Evolutionary conservation across 2,329 filamentous ascomycete genomes (phyloP).

Genomic region (Cephalotrichum gorgonifer): DNA sequence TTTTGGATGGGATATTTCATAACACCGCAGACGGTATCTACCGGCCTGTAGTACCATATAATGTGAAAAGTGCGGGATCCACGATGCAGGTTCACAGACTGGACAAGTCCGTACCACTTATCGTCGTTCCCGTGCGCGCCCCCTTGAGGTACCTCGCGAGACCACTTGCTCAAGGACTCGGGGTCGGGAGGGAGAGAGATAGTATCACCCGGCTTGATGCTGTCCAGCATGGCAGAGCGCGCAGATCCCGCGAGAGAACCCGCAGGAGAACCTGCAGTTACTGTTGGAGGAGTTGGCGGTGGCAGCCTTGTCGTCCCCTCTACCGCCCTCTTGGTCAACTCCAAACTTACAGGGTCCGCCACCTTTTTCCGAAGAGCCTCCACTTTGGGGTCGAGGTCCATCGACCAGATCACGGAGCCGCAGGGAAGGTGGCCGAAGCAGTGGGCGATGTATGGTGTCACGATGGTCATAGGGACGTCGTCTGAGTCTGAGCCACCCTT

Average conservation of each 20-base stretch:
- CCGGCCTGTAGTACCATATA: conserved; percentile 63
- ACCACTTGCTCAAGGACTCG: conserved; percentile 39
- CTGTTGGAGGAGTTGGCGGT: conserved; percentile 8
- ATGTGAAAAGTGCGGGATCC: conserved; percentile 44
- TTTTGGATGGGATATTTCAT: conserved; percentile 60
- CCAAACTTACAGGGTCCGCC: conserved; percentile 16
- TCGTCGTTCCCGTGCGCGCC: conserved; percentile 27
- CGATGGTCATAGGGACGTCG: conserved; percentile 42
- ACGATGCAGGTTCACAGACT: conserved; percentile 32
- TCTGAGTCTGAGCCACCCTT: neutral
- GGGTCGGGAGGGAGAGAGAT: conserved; percentile 20
- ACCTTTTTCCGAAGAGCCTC: neutral
- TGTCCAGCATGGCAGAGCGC: conserved; percentile 12
- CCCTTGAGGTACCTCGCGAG: conserved; percentile 30
- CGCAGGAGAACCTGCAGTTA: conserved; percentile 14
- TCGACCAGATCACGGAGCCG: conserved; percentile 34
- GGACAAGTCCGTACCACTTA: conserved; percentile 65
- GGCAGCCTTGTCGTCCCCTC: neutral
- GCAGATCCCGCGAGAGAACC: too few species aligned
- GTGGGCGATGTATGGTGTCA: conserved; percentile 58
- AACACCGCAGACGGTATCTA: conserved; percentile 58
- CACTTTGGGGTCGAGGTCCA: conserved; percentile 14
- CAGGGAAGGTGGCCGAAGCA: conserved; percentile 57
- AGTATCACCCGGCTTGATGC: conserved; percentile 34
- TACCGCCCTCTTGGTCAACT: conserved; percentile 16